Conservation (phyloP, 768 basidiomycete genomes). For the Naematelia aurantialba region DNA sequence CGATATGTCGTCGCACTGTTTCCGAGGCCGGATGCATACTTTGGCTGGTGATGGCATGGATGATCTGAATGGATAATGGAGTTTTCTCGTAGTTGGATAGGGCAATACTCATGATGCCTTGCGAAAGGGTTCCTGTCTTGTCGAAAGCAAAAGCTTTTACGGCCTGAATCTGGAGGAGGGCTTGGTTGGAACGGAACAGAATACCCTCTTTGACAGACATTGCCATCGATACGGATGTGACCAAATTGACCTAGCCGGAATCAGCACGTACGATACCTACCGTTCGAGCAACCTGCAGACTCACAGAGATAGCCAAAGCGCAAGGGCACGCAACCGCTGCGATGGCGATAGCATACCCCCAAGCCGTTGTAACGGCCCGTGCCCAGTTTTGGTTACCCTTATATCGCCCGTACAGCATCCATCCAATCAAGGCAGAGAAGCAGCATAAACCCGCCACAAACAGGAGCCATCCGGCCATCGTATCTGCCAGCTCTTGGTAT, state of each 20-base stretch:
- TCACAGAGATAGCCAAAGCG: slow-evolving; percentile 4
- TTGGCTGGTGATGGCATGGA: background rate
- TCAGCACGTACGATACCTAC: background rate
- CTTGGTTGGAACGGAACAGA: background rate
- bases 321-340: slow-evolving; percentile 3
- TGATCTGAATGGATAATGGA: background rate
- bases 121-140: slow-evolving; percentile 4
- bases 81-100: background rate
- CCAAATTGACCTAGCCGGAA: background rate
- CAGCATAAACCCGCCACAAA: background rate
- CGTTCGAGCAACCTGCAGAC: background rate
- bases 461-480: background rate
- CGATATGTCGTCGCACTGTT: background rate
- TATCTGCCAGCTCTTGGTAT: background rate
- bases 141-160: slow-evolving; percentile 6
- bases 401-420: background rate
- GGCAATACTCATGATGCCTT: background rate
- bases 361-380: background rate
- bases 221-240: background rate
- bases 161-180: background rate
- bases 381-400: background rate
- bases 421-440: background rate
- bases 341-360: background rate
- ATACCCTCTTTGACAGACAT: background rate
- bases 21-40: background rate